Evolutionary conservation across 495 filamentous ascomycete species (phyloP), one percentile per base, ranked within the genome.

Genomic region (Schizothecium vesticola): DNA sequence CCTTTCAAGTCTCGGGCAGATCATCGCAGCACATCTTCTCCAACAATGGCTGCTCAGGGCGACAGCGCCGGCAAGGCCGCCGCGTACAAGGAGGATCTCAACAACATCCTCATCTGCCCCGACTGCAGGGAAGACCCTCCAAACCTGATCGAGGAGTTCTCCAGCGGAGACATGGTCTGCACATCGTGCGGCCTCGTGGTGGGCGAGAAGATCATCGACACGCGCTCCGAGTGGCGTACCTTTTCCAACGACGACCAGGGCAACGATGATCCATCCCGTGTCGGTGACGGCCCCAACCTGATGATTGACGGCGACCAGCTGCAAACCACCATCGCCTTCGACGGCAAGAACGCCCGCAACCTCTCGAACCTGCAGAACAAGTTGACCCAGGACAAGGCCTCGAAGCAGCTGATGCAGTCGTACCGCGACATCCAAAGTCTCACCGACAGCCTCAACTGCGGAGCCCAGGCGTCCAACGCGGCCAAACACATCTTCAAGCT

Each of bases 141-240:
- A 0, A 92, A 97, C 69, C 84, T 98, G n/a, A 82, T 91, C 64
- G 95, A 97, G 76, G 95, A 97, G 74, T 94, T 92, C 73, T 90
- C 93, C 4, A 90, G 88, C 13, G 95, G 96, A 60, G 94, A 98
- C 78, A 91, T 93, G 73, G 92, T 98, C 61, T 99, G 95, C 77
- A 90, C 83, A 19, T 92, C 90, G 23, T 99, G 95, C 72, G 95
- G 95, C 24, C 79, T 97, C n/a, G 95, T 99, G 13, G 83, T 98
- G 36, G 89, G 89, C 62, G 91, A 94, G 75, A 90, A 93, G 68
- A 91, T 95, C 72, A 92, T 99, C 64, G 95, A 98, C 73, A 93
- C 92, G 68, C 90, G 96, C 62, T 97, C 93, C 62, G 95, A 99
- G 82, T 99, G 95, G 95, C 92, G 95, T 73, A 99, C 96, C 9